These are phyloP conservation scores for Trypethelium eluteriae DNA, from an alignment of 495 filamentous ascomycete genomes.

Conservation along the genomic window DNA sequence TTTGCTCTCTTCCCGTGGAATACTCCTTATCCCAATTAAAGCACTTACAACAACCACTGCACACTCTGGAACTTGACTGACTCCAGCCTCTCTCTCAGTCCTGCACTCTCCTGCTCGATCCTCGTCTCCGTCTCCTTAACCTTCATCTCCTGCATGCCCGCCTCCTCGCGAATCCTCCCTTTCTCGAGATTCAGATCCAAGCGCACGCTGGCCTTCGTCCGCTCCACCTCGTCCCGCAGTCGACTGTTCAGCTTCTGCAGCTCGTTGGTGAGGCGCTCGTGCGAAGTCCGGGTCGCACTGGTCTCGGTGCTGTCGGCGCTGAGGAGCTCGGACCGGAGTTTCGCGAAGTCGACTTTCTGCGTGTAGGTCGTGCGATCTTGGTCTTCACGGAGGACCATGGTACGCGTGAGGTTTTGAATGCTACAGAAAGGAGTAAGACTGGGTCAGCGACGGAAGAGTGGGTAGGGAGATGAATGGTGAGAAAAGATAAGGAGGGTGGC, in stretches of 20 bases:
- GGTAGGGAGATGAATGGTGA: constrained; percentile 11
- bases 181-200: constrained; percentile 95
- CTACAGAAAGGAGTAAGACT: constrained; percentile 32
- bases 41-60: constrained; percentile 76
- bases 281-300: constrained; percentile 75
- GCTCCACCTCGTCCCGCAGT: constrained; percentile 84
- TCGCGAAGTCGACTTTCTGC: constrained; percentile 99
- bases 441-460: no score
- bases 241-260: constrained; percentile 83
- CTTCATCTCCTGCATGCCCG: constrained; percentile 93
- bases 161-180: constrained; percentile 92
- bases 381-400: constrained; percentile 97
- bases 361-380: constrained; percentile 84
- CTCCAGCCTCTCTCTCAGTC: constrained; percentile 82
- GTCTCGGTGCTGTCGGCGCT: constrained; percentile 85
- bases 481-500: background rate
- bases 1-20: background rate
- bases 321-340: constrained; percentile 88
- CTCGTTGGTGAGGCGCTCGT: constrained; percentile 90
- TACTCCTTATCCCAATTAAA: no score
- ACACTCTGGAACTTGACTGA: constrained; percentile 95
- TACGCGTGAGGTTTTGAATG: constrained; percentile 95
- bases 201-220: constrained; percentile 84
- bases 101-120: constrained; percentile 96
- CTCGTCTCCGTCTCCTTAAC: constrained; percentile 98